phyloP scores from a whole-genome alignment of 495 filamentous ascomycete genomes.

The Gamarada debralockiae region DNA sequence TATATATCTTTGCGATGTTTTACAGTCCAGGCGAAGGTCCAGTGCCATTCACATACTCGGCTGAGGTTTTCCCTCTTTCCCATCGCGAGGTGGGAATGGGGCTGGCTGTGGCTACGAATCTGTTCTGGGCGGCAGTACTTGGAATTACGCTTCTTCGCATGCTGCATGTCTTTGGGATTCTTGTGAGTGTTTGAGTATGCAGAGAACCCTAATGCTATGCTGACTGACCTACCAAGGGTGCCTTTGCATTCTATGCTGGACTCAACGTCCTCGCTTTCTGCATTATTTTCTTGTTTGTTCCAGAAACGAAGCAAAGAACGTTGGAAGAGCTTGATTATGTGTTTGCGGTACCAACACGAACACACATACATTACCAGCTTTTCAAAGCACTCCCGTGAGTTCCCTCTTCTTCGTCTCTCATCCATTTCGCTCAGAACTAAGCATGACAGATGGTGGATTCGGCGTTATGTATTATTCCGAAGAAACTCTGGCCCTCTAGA shows the following conservation, averaged over 20 bases:
- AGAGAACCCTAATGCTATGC: background rate
- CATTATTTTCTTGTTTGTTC: constrained; percentile 65
- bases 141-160: constrained; percentile 63
- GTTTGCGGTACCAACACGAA: constrained; percentile 63
- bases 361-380: constrained; percentile 61
- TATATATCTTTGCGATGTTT: constrained; percentile 69
- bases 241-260: constrained; percentile 52
- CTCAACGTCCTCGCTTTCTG: constrained; percentile 63
- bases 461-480: constrained; percentile 57
- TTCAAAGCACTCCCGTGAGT: constrained; percentile 46
- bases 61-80: constrained; percentile 72
- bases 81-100: constrained; percentile 75
- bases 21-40: constrained; percentile 80
- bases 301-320: constrained; percentile 64
- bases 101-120: constrained; percentile 64
- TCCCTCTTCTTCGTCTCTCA: background rate
- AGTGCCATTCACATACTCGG: constrained; percentile 77
- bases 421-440: background rate
- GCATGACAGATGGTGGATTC: constrained; percentile 57
- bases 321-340: constrained; percentile 82
- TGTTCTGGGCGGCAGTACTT: constrained; percentile 64
- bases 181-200: constrained; percentile 5
- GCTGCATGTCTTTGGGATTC: constrained; percentile 41
- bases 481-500: constrained; percentile 22
- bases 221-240: constrained; percentile 45